Base-by-base conservation (phyloP, 441 rosid genomes). In the Brassica hybrid region DNA sequence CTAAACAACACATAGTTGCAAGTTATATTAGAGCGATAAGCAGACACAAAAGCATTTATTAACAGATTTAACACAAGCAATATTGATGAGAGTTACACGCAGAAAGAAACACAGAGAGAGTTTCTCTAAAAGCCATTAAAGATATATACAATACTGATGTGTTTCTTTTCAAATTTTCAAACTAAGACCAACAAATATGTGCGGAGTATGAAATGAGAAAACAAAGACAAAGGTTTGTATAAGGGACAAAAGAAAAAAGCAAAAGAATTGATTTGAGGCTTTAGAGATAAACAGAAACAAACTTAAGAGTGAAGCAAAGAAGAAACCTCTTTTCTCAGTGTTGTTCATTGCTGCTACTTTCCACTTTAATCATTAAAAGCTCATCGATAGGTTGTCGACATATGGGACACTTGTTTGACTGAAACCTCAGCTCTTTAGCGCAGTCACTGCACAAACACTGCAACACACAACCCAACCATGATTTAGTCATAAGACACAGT, bases 371-470 rank as follows among this genome's bases (percentile, higher is more conserved):
- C 89, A 87, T 89, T 72, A 89, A 82, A 70, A 92, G 89, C 80
- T 88, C 88, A 43, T 77, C 76, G 8, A 92, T 90, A 34, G 91
- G 83, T 73, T 93, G 90, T 14, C 97, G 85, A 80, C 97, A 93
- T 61, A 91, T 89, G 30, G 97, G 97, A 78, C 97, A 93, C 73
- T 87, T 89, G 73, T 89, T 89, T 50, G 97, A 85, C 75, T 82
- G 96, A 73, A 87, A 80, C 82, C 90, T 84, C 84, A 93, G 76
- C 64, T 77, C 88, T 84, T 87, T 89, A 25, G 96, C 94, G 73
- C 97, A 92, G 61, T 85, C 94, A 25, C 88, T 82, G 83, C 96
- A 92, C 87, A 92, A 83, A 65, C 97, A 91, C 96, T 92, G 90
- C 73, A 50, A 81, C 72, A 25, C 43, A 25, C 63, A 81, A 38